phyloP scores from a whole-genome alignment of 306 rosid genomes.

The Citrullus mucosospermus region DNA sequence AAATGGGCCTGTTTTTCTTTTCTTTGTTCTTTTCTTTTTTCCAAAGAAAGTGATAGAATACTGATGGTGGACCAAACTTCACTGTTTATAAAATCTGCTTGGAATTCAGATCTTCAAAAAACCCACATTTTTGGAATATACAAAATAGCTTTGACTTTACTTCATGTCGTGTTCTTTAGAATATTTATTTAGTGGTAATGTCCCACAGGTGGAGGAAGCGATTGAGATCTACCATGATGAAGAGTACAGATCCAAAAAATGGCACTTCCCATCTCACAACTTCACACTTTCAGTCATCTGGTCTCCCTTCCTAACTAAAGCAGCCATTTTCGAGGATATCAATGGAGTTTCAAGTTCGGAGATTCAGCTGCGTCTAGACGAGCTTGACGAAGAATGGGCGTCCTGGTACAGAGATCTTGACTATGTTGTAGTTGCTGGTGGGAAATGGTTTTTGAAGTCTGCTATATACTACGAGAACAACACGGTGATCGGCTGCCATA shows the following conservation, averaged over 20 bases:
- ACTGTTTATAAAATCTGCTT: neutral
- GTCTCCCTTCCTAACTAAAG: conserved; percentile 69
- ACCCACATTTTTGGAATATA: neutral
- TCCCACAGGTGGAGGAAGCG: conserved; percentile 52
- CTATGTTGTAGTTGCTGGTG: conserved; percentile 41
- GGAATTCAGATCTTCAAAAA: neutral
- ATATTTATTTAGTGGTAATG: neutral
- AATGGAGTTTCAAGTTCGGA: conserved; percentile 62
- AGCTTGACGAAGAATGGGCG: conserved; percentile 46
- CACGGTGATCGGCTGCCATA: conserved; percentile 42
- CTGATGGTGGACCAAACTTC: neutral
- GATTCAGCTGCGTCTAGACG: conserved; percentile 49
- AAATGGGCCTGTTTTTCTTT: neutral
- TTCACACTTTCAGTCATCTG: conserved; percentile 67
- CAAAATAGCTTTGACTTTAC: neutral
- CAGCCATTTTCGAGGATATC: conserved; percentile 55
- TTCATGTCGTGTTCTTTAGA: neutral
- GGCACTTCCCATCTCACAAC: conserved; percentile 66
- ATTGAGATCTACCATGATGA: conserved; percentile 69
- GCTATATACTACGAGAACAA: conserved; percentile 54
- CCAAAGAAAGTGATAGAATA: neutral
- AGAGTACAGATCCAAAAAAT: conserved; percentile 61
- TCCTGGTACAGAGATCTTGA: conserved; percentile 29
- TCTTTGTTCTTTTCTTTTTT: no score
- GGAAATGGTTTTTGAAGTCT: conserved; percentile 78